Conservation (phyloP, 1,284 basidiomycete species). For the Boletus semigastroideus region DNA sequence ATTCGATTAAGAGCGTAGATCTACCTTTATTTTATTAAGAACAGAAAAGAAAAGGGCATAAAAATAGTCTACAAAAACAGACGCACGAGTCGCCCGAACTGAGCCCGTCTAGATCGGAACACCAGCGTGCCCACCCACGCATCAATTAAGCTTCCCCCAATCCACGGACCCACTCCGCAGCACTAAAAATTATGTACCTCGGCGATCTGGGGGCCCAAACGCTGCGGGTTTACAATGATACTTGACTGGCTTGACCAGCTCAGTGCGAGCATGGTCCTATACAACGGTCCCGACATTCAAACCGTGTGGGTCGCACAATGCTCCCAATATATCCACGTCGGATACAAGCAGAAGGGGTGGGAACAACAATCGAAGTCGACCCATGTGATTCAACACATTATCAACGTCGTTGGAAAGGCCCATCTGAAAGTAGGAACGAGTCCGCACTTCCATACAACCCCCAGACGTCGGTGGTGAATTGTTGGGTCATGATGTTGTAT, state of each 20-base stretch:
- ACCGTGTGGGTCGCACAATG: neutral
- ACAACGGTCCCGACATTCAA: neutral
- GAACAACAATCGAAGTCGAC: neutral
- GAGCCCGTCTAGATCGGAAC: conserved; percentile 4
- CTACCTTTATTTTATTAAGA: no score
- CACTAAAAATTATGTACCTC: neutral
- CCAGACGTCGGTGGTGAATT: conserved; percentile 20
- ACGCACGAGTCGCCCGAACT: conserved; percentile 4
- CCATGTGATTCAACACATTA: neutral
- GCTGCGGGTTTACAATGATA: neutral
- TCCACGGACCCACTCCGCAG: neutral
- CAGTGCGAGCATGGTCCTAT: neutral
- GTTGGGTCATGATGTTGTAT: accelerated
- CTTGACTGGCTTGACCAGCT: neutral
- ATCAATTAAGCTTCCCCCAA: neutral
- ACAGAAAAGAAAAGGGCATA: neutral
- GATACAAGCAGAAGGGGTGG: neutral
- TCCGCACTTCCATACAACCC: conserved; percentile 17
- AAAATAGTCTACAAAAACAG: conserved; percentile 1
- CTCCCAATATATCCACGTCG: neutral
- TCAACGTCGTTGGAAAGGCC: neutral
- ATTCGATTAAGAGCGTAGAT: no score
- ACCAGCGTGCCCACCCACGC: neutral
- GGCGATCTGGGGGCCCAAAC: neutral
- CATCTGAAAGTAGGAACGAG: conserved; percentile 14